A percentile compares a stretch with the other conserved stretches of the same genome.
These are phyloP conservation scores for Trypanosoma mega DNA, from an alignment of 208 protist species.

Conservation along the genomic window DNA sequence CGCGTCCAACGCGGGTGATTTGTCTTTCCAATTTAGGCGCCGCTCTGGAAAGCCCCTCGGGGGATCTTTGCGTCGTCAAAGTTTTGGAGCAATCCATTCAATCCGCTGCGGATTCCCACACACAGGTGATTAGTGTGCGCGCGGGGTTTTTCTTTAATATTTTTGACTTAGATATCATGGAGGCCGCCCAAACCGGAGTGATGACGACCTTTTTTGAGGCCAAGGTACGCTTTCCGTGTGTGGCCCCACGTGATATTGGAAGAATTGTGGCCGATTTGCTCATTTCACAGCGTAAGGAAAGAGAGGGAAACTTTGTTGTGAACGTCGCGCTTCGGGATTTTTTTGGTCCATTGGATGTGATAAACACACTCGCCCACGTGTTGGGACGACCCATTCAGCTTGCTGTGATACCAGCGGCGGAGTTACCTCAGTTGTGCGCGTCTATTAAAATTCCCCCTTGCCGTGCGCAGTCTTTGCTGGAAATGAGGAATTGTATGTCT, in stretches of 20 bases:
- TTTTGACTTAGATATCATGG: not conserved
- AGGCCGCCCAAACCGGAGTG: not conserved
- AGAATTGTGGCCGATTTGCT: not conserved
- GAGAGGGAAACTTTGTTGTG: not conserved
- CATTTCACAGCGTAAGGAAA: too few relatives aligned
- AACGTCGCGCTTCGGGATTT: not conserved
- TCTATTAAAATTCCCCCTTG: not conserved
- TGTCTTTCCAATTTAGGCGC: constrained; percentile 1
- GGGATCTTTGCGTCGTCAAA: not conserved
- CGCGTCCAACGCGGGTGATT: not conserved
- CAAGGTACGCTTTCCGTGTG: not conserved
- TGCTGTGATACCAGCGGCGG: not conserved
- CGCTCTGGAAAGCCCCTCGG: not conserved
- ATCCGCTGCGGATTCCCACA: not conserved
- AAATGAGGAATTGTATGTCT: not conserved
- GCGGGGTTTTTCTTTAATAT: constrained; percentile 4
- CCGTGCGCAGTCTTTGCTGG: not conserved
- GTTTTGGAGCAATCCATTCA: not conserved
- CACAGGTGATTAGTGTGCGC: not conserved
- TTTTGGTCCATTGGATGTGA: not conserved
- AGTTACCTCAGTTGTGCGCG: not conserved
- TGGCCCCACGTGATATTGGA: constrained; percentile 1
- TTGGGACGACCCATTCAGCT: not conserved
- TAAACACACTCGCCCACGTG: not conserved
- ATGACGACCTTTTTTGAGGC: not conserved